Conservation (phyloP, 768 basidiomycete genomes). For the Boletales sp. region DNA sequence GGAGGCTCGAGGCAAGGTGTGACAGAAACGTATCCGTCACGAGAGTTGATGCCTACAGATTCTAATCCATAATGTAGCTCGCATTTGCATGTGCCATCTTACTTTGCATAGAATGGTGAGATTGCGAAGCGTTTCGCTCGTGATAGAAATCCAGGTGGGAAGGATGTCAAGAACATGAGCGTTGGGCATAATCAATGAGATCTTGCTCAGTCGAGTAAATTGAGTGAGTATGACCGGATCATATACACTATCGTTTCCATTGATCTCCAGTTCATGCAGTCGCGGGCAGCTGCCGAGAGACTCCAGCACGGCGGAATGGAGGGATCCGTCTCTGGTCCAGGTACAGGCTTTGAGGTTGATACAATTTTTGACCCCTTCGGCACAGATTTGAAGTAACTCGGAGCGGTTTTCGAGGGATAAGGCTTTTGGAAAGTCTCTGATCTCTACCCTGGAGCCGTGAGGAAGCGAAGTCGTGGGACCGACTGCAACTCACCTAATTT, state of each 20-base stretch:
- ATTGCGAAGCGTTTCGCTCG: constrained; percentile 45
- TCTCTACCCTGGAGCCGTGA: constrained; percentile 41
- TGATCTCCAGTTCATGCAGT: constrained; percentile 64
- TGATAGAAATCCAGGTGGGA: constrained; percentile 46
- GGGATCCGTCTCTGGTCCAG: constrained; percentile 80
- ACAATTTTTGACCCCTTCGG: constrained; percentile 58
- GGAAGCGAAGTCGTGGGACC: neutral
- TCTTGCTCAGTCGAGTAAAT: constrained; percentile 50
- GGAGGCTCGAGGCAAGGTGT: constrained; percentile 46
- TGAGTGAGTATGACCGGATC: constrained; percentile 46
- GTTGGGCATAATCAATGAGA: constrained; percentile 78
- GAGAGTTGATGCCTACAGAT: constrained; percentile 46
- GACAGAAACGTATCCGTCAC: constrained; percentile 57
- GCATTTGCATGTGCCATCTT: constrained; percentile 6
- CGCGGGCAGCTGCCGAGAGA: constrained; percentile 41
- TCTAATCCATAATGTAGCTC: neutral
- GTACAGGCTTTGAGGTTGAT: constrained; percentile 57
- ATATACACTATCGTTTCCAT: constrained; percentile 53
- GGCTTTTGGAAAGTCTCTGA: constrained; percentile 70
- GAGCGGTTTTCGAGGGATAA: constrained; percentile 29
- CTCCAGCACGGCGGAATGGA: constrained; percentile 56
- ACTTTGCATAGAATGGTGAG: constrained; percentile 74
- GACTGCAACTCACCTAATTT: constrained; percentile 48
- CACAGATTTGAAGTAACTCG: constrained; percentile 38
- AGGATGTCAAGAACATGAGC: constrained; percentile 47